Conservation (phyloP, 1,284 basidiomycete genomes). For the Schizophyllum commune region DNA sequence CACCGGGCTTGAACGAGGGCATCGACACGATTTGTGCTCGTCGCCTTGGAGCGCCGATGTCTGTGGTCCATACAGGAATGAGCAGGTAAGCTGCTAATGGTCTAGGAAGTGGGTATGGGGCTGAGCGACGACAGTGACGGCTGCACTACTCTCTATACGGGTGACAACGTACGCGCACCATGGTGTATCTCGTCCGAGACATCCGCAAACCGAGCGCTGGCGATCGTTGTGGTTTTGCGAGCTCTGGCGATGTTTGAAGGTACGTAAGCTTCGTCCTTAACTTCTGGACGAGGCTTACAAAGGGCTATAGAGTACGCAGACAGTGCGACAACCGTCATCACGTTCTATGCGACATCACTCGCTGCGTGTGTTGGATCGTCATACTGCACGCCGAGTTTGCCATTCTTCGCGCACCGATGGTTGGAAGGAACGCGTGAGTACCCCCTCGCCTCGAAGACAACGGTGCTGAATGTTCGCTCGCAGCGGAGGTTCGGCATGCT, state of each 20-base stretch:
- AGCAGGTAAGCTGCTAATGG: conserved; percentile 32
- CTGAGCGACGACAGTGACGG: conserved; percentile 20
- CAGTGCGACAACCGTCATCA: conserved; percentile 60
- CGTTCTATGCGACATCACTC: conserved; percentile 72
- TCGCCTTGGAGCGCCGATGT: conserved; percentile 34
- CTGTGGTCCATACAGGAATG: conserved; percentile 37
- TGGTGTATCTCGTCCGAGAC: conserved; percentile 69
- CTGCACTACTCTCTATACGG: conserved; percentile 36
- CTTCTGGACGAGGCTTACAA: conserved; percentile 5
- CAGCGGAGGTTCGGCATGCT: conserved; percentile 70
- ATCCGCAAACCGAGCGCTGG: conserved; percentile 64
- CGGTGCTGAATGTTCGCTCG: neutral
- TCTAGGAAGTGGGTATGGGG: neutral
- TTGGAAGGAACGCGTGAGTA: conserved; percentile 62
- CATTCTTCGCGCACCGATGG: conserved; percentile 69
- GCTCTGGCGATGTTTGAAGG: conserved; percentile 69
- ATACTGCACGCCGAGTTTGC: conserved; percentile 63
- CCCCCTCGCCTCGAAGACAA: neutral
- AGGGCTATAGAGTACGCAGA: conserved; percentile 49
- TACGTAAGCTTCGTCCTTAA: conserved; percentile 19
- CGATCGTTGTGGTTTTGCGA: conserved; percentile 61
- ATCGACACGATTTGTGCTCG: conserved; percentile 60
- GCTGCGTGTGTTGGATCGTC: conserved; percentile 45
- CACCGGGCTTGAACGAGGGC: conserved; percentile 43
- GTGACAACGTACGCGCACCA: conserved; percentile 27